A percentile compares a stretch with the other conserved stretches of the same genome.
These are phyloP conservation scores for Suillus hirtellus DNA, from an alignment of 768 basidiomycete species.

Conservation along the genomic window DNA sequence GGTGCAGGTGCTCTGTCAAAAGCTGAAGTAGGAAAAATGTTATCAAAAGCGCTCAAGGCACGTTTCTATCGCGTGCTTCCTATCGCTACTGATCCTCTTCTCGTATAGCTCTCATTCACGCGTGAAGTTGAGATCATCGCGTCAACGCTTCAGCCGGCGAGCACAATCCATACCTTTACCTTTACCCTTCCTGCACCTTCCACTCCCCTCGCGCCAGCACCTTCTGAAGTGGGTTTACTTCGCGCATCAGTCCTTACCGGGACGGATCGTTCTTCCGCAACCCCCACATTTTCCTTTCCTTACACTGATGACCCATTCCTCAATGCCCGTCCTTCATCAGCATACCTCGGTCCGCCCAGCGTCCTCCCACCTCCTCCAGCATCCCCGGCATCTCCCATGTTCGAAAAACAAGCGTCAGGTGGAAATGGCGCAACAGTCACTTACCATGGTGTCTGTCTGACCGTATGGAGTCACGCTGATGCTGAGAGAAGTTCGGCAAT, in stretches of 20 bases:
- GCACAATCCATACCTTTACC: slow-evolving; percentile 89
- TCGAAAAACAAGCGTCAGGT: slow-evolving; percentile 28
- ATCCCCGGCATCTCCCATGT: slow-evolving; percentile 28
- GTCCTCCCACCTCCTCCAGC: slow-evolving; percentile 44
- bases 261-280: slow-evolving; percentile 63
- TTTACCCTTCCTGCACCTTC: slow-evolving; percentile 80
- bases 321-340: slow-evolving; percentile 69
- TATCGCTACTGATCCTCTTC: slow-evolving; percentile 1
- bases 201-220: slow-evolving; percentile 74
- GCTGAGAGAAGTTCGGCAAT: slow-evolving; percentile 83
- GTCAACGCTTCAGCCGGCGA: slow-evolving; percentile 90
- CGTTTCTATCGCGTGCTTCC: slow-evolving; percentile 8
- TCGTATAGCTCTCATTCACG: slow-evolving; percentile 76
- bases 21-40: slow-evolving; percentile 87
- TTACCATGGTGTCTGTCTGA: slow-evolving; percentile 90
- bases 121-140: slow-evolving; percentile 94
- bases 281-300: slow-evolving; percentile 67
- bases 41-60: slow-evolving; percentile 89
- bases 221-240: slow-evolving; percentile 58
- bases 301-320: slow-evolving; percentile 75
- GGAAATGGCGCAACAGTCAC: slow-evolving; percentile 53
- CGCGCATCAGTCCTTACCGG: slow-evolving; percentile 73
- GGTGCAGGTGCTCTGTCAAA: slow-evolving; percentile 81
- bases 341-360: slow-evolving; percentile 79
- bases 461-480: slow-evolving; percentile 96